Percentiles rank a stretch among this genome's conserved stretches.
phyloP scores from a whole-genome alignment of 805 yeast species.

The Saccharomycopsis sp. region DNA sequence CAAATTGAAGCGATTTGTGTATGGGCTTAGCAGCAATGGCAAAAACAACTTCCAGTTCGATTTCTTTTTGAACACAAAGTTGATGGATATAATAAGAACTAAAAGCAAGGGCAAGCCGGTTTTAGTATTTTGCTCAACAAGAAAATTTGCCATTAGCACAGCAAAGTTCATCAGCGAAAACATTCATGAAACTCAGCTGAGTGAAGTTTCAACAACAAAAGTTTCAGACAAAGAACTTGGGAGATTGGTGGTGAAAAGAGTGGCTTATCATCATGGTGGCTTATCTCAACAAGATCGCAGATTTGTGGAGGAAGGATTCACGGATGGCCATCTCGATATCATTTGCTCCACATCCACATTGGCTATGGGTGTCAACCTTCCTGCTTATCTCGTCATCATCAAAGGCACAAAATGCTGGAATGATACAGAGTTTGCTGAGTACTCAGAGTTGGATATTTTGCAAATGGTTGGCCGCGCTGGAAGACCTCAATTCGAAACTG shows the following conservation, averaged over 20 bases:
- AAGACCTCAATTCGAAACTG: slow-evolving; percentile 46
- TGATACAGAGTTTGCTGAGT: slow-evolving; percentile 41
- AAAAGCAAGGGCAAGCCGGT: slow-evolving; percentile 37
- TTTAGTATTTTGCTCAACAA: slow-evolving; percentile 44
- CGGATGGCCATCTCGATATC: slow-evolving; percentile 33
- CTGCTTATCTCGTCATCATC: slow-evolving; percentile 51
- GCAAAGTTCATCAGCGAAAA: slow-evolving; percentile 32
- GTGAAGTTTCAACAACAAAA: slow-evolving; percentile 2
- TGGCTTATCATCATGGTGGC: slow-evolving; percentile 56
- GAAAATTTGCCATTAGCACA: slow-evolving; percentile 39
- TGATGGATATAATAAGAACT: slow-evolving; percentile 31
- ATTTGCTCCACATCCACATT: slow-evolving; percentile 52
- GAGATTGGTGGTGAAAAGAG: slow-evolving; percentile 27
- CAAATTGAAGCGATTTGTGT: slow-evolving; percentile 32
- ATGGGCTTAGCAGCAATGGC: slow-evolving; percentile 30
- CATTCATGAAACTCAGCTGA: not conserved
- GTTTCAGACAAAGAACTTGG: slow-evolving; percentile 27
- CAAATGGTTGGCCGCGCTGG: slow-evolving; percentile 67
- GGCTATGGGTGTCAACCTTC: slow-evolving; percentile 53
- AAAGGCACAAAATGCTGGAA: slow-evolving; percentile 56
- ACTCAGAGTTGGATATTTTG: slow-evolving; percentile 44
- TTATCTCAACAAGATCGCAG: slow-evolving; percentile 38
- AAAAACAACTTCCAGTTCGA: slow-evolving; percentile 43
- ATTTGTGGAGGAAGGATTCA: slow-evolving; percentile 37
- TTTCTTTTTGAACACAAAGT: slow-evolving; percentile 32